A percentile compares a stretch with the other conserved stretches of the same genome.
Evolutionary conservation across 805 yeast genomes (phyloP).

Genomic region (Metschnikowia aberdeeniae): DNA sequence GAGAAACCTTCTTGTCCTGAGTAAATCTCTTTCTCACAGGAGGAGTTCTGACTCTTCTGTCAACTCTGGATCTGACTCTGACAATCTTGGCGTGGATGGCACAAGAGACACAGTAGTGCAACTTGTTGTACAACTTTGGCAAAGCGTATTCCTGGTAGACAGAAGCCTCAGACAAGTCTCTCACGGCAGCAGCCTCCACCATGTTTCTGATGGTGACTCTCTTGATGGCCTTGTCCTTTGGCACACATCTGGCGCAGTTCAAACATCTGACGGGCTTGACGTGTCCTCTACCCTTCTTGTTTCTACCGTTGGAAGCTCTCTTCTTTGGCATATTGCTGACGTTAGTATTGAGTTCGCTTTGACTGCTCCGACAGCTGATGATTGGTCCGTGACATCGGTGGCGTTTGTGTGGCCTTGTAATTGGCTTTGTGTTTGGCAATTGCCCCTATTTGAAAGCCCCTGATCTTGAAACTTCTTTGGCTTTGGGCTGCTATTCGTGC

Average conservation of each 20-base stretch:
- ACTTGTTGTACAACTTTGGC: constrained; percentile 99
- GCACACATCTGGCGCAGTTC: constrained; percentile 99
- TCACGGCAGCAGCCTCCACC: constrained; percentile 99
- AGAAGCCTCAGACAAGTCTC: constrained; percentile 99
- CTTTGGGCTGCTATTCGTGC: too few relatives aligned
- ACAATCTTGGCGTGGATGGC: constrained; percentile 99
- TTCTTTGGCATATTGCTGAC: constrained; percentile 90
- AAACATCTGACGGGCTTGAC: constrained; percentile 99
- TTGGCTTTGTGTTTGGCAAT: too few relatives aligned
- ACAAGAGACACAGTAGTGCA: constrained; percentile 99
- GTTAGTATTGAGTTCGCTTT: constrained; percentile 11
- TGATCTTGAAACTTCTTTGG: too few relatives aligned
- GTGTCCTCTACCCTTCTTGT: constrained; percentile 99
- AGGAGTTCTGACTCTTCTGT: constrained; percentile 98
- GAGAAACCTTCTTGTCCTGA: constrained; percentile 93
- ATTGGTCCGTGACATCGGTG: too few relatives aligned
- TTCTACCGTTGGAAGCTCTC: constrained; percentile 99
- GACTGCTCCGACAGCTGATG: background rate
- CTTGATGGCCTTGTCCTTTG: constrained; percentile 99
- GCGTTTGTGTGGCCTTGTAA: too few relatives aligned
- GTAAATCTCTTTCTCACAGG: constrained; percentile 99
- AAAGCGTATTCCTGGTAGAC: constrained; percentile 98
- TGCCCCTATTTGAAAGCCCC: too few relatives aligned
- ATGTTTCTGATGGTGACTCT: constrained; percentile 99
- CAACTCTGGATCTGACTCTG: constrained; percentile 98